phyloP scores from a whole-genome alignment of 805 yeast genomes.

The Clavispora vitiphila region DNA sequence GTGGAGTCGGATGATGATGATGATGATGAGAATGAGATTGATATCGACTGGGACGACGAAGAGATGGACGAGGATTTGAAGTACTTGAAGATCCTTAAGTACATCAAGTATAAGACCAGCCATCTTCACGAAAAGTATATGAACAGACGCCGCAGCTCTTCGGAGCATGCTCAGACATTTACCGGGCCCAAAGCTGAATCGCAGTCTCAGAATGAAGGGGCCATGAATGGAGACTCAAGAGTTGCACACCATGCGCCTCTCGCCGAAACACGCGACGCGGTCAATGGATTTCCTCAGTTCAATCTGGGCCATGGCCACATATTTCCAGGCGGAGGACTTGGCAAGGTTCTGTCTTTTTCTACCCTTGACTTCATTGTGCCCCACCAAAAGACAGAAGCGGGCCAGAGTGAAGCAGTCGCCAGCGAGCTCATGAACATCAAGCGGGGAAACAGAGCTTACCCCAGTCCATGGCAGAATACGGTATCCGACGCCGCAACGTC shows the following conservation, averaged over 20 bases:
- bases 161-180: background rate
- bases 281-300: background rate
- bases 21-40: slow-evolving; percentile 24
- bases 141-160: background rate
- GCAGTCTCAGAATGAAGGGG: background rate
- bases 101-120: slow-evolving; percentile 33
- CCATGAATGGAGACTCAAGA: background rate
- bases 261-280: background rate
- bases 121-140: background rate
- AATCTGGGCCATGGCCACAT: background rate
- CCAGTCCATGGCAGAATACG: background rate
- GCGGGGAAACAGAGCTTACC: slow-evolving; percentile 2
- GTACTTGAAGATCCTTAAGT: slow-evolving; percentile 37
- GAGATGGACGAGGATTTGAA: slow-evolving; percentile 44
- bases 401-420: slow-evolving; percentile 4
- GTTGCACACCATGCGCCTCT: background rate
- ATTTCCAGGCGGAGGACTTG: background rate
- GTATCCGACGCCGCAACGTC: background rate
- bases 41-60: slow-evolving; percentile 46
- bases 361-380: slow-evolving; percentile 9
- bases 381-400: background rate
- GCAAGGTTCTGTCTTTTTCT: background rate
- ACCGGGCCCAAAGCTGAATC: background rate
- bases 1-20: slow-evolving; percentile 24
- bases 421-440: slow-evolving; percentile 10